Conservation (phyloP, 2,329 filamentous ascomycete genomes). For the Phialemoniopsis sp. region DNA sequence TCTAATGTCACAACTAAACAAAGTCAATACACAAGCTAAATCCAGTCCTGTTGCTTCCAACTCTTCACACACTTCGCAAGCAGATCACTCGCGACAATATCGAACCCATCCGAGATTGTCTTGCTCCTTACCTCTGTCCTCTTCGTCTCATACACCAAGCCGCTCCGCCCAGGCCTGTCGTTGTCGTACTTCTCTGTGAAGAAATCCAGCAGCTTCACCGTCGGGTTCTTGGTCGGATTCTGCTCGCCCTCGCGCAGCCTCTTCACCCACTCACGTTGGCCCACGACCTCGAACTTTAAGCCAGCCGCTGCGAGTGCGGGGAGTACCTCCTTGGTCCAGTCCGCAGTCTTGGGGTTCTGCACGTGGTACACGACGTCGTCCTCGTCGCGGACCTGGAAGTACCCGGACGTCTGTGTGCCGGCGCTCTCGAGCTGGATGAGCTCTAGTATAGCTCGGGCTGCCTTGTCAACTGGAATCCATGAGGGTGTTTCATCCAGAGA, state of each 20-base stretch:
- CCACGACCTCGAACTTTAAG: conserved; percentile 37
- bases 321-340: conserved; percentile 45
- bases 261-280: conserved; percentile 36
- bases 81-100: conserved; percentile 31
- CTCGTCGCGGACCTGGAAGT: conserved; percentile 49
- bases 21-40: too few species aligned
- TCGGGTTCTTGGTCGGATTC: conserved; percentile 33
- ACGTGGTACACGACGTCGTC: conserved; percentile 45
- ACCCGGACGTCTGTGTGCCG: conserved; percentile 13
- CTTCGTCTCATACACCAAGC: conserved; percentile 30
- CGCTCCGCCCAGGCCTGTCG: conserved; percentile 27
- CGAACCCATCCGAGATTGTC: conserved; percentile 24
- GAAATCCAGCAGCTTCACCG: conserved; percentile 49
- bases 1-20: too few species aligned
- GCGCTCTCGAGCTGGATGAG: conserved; percentile 6
- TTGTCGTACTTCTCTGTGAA: conserved; percentile 42
- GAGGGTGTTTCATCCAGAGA: conserved; percentile 31
- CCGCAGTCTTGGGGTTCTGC: conserved; percentile 40
- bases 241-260: conserved; percentile 24
- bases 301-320: conserved; percentile 39
- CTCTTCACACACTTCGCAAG: conserved; percentile 28
- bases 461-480: conserved; percentile 34
- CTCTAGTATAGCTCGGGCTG: conserved; percentile 12
- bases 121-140: conserved; percentile 23
- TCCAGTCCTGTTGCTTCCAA: conserved; percentile 21